phyloP scores from a whole-genome alignment of 2,329 filamentous ascomycete genomes.

The Hortaea sp. region DNA sequence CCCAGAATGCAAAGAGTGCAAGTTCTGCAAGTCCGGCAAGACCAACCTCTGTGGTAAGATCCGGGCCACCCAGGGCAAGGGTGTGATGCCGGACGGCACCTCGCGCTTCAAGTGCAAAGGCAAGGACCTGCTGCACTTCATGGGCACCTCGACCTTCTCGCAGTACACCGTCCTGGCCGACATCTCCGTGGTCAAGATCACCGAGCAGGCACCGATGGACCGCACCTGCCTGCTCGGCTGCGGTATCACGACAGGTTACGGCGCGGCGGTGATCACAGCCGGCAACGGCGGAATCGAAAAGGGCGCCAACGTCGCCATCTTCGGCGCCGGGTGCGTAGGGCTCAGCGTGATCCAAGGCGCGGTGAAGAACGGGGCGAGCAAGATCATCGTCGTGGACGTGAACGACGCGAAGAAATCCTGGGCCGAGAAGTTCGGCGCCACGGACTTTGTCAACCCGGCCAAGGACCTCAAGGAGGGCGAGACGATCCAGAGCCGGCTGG shows the following conservation, averaged over 20 bases:
- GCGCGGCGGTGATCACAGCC: conserved; percentile 86
- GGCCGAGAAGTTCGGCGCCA: conserved; percentile 89
- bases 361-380: conserved; percentile 67
- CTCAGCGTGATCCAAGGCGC: conserved; percentile 92
- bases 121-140: conserved; percentile 93
- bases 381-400: conserved; percentile 69
- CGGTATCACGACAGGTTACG: conserved; percentile 97
- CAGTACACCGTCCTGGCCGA: conserved; percentile 98
- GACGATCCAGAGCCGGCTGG: conserved; percentile 80
- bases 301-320: conserved; percentile 81
- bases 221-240: conserved; percentile 91
- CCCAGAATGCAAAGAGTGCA: conserved; percentile 94
- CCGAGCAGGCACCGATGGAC: conserved; percentile 85
- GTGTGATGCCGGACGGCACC: conserved; percentile 95
- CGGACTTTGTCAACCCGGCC: conserved; percentile 89
- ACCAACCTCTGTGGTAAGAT: conserved; percentile 99
- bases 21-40: conserved; percentile 99
- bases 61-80: conserved; percentile 87
- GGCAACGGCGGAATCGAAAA: conserved; percentile 60
- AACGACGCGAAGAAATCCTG: conserved; percentile 88
- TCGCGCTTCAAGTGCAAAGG: conserved; percentile 90
- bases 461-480: conserved; percentile 52
- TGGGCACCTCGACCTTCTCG: conserved; percentile 97
- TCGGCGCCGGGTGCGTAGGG: conserved; percentile 92
- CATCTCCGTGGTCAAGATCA: conserved; percentile 93